Percentiles rank a stretch among this genome's conserved stretches.
These are phyloP conservation scores for Camelina neglecta DNA, from an alignment of 345 rosid species.

Conservation along the genomic window DNA sequence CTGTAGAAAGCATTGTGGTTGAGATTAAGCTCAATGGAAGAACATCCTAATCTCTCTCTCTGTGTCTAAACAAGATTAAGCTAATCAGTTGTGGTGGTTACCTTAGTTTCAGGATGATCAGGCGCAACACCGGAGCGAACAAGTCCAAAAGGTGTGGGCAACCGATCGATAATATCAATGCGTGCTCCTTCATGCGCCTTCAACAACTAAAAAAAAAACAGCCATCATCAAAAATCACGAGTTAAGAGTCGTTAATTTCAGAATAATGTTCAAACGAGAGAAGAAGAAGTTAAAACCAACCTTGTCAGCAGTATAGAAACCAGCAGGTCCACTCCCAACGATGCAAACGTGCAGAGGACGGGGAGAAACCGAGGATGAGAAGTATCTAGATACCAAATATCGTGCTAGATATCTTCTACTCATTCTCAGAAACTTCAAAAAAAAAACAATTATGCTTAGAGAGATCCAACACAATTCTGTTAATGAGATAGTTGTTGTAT, in stretches of 20 bases:
- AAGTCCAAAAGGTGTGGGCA: slow-evolving; percentile 90
- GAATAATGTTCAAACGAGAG: neutral
- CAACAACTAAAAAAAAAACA: slow-evolving; percentile 53
- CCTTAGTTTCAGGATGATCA: slow-evolving; percentile 98
- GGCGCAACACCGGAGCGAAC: slow-evolving; percentile 98
- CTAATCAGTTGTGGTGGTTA: slow-evolving; percentile 2
- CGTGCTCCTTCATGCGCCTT: slow-evolving; percentile 67
- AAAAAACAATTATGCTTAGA: neutral
- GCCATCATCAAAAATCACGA: slow-evolving; percentile 10
- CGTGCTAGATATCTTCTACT: slow-evolving; percentile 43
- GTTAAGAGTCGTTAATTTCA: slow-evolving; percentile 3
- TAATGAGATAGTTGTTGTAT: neutral
- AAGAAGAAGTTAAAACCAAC: slow-evolving; percentile 43
- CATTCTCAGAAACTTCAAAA: slow-evolving; percentile 33
- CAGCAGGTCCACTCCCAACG: slow-evolving; percentile 95
- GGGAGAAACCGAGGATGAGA: slow-evolving; percentile 47
- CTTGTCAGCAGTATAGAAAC: slow-evolving; percentile 88
- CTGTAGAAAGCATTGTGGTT: slow-evolving; percentile 67
- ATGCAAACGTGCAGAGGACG: slow-evolving; percentile 73
- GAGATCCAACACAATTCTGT: neutral
- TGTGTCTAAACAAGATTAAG: neutral
- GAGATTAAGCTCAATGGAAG: slow-evolving; percentile 54
- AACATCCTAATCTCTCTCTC: neutral
- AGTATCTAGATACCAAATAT: slow-evolving; percentile 49
- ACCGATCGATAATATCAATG: slow-evolving; percentile 82